Evolutionary conservation across 768 basidiomycete genomes (phyloP).

Genomic region (Macrolepiota albuminosa): DNA sequence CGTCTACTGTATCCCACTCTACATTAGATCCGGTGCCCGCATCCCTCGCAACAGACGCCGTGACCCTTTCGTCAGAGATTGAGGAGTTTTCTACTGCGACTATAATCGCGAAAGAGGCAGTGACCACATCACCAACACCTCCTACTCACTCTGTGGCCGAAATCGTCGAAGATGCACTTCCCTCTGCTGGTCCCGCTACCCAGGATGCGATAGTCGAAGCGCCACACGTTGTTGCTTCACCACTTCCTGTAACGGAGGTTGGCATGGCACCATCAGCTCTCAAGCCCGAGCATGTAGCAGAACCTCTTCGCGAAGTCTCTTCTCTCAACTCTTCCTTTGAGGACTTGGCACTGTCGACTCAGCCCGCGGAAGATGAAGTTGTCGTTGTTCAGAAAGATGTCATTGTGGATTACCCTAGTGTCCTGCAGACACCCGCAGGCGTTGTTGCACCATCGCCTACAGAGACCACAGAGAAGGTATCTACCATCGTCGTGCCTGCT

Average conservation of each 20-base stretch:
- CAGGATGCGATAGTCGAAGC: neutral
- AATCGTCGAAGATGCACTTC: neutral
- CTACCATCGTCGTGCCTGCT: neutral
- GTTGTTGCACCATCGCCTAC: neutral
- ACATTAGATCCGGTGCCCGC: neutral
- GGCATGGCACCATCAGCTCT: neutral
- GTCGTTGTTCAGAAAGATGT: neutral
- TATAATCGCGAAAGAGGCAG: neutral
- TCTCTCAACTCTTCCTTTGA: constrained; percentile 12
- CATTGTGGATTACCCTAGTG: neutral
- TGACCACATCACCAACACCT: neutral
- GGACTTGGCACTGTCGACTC: neutral
- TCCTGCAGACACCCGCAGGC: neutral
- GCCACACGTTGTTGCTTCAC: neutral
- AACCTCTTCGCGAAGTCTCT: constrained; percentile 3
- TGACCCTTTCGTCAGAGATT: neutral
- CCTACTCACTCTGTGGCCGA: neutral
- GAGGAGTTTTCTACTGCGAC: neutral
- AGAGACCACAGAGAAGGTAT: neutral
- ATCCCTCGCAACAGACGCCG: neutral
- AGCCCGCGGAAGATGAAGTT: neutral
- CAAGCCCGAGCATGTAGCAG: neutral
- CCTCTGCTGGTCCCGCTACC: neutral
- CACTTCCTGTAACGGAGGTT: neutral
- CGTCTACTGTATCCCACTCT: neutral